Conservation (phyloP, 1,139 yeast species). For the Blastobotrys arbuscula region DNA sequence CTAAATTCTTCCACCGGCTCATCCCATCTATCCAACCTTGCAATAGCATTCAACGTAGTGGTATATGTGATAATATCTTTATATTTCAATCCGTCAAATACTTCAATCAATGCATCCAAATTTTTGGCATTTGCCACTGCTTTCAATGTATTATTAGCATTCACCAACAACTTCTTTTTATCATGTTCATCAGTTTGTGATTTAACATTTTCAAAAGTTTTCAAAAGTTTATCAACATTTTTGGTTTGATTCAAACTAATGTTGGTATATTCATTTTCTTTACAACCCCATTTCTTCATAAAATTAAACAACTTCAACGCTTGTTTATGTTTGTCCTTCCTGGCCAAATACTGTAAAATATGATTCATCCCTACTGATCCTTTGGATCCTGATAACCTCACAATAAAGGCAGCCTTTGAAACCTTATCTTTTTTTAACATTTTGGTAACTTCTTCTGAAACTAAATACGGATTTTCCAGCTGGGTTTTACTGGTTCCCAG, state of each 20-base stretch:
- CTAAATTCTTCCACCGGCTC: slow-evolving; percentile 5
- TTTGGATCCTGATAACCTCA: slow-evolving; percentile 20
- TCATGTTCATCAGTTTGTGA: slow-evolving; percentile 7
- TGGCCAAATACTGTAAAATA: slow-evolving; percentile 17
- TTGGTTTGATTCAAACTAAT: slow-evolving; percentile 7
- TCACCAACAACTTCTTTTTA: slow-evolving; percentile 8
- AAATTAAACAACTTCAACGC: slow-evolving; percentile 12
- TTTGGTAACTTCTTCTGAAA: slow-evolving; percentile 19
- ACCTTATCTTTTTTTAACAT: slow-evolving; percentile 18
- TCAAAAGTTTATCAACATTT: slow-evolving; percentile 12
- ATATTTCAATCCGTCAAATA: slow-evolving; percentile 13
- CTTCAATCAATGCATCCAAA: slow-evolving; percentile 12
- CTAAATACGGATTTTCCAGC: slow-evolving; percentile 19
- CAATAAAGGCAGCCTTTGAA: slow-evolving; percentile 18
- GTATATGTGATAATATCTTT: slow-evolving; percentile 18
- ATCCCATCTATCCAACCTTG: slow-evolving; percentile 3
- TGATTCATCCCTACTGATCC: slow-evolving; percentile 25
- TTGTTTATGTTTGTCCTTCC: slow-evolving; percentile 4
- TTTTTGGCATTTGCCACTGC: slow-evolving; percentile 12
- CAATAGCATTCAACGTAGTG: slow-evolving; percentile 17
- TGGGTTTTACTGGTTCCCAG: slow-evolving; percentile 20
- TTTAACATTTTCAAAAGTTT: slow-evolving; percentile 10
- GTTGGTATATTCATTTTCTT: slow-evolving; percentile 17
- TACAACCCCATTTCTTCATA: slow-evolving; percentile 22
- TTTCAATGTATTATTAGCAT: slow-evolving; percentile 17